A percentile compares a stretch with the other conserved stretches of the same genome.
Evolutionary conservation across 805 yeast species (phyloP).

Genomic region (Metschnikowia rubicola): DNA sequence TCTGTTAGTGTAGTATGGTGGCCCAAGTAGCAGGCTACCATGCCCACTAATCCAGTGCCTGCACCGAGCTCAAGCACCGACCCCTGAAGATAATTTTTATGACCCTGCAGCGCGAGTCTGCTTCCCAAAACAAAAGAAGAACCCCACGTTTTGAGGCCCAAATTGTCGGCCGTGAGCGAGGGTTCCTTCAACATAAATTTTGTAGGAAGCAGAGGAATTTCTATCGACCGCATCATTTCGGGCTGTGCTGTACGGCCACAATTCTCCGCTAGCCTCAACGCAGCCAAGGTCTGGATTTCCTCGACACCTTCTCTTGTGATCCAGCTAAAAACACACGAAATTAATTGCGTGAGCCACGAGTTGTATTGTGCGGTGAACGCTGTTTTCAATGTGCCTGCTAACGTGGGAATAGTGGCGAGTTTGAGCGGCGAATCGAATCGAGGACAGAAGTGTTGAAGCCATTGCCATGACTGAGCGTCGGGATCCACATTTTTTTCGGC

Average conservation of each 20-base stretch:
- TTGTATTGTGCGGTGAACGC: constrained; percentile 37
- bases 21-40: constrained; percentile 58
- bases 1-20: constrained; percentile 61
- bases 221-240: constrained; percentile 57
- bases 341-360: constrained; percentile 46
- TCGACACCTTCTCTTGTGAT: constrained; percentile 29
- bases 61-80: constrained; percentile 78
- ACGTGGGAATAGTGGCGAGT: constrained; percentile 24
- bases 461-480: constrained; percentile 31
- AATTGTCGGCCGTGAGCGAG: constrained; percentile 75
- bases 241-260: constrained; percentile 87
- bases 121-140: constrained; percentile 71
- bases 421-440: constrained; percentile 22
- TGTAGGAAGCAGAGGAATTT: constrained; percentile 14
- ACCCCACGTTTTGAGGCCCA: constrained; percentile 97
- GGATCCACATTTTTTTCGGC: constrained; percentile 31
- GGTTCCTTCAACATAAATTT: constrained; percentile 65
- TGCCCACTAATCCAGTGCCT: constrained; percentile 91
- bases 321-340: constrained; percentile 51
- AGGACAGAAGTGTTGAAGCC: constrained; percentile 43
- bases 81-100: constrained; percentile 17
- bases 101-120: constrained; percentile 31
- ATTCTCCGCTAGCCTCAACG: constrained; percentile 68
- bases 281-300: constrained; percentile 53
- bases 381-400: constrained; percentile 27